Evolutionary conservation across 352 stramenopile species (phyloP).

Genomic region (Pythium guiyangense): DNA sequence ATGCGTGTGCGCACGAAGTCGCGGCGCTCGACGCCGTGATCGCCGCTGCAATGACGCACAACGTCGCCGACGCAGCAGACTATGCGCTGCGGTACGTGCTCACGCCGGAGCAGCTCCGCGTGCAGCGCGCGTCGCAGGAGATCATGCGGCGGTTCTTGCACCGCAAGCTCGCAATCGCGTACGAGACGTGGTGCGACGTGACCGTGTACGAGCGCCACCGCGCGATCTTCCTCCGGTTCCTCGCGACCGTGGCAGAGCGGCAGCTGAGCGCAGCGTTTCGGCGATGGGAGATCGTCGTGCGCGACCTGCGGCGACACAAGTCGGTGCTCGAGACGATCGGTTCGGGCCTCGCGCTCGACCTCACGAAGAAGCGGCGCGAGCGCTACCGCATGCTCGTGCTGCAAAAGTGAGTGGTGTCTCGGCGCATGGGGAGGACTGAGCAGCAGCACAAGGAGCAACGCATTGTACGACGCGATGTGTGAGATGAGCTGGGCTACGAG

Average conservation of each 20-base stretch:
- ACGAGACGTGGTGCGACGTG: slow-evolving; percentile 38
- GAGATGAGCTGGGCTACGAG: slow-evolving; percentile 1
- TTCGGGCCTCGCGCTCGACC: slow-evolving; percentile 48
- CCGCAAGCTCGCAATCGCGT: slow-evolving; percentile 30
- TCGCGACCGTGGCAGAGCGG: slow-evolving; percentile 33
- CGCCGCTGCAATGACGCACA: slow-evolving; percentile 30
- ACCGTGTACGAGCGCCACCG: slow-evolving; percentile 46
- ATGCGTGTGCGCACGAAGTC: slow-evolving; percentile 38
- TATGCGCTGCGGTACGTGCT: slow-evolving; percentile 66
- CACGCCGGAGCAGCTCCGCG: too few species aligned
- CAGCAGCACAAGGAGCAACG: background rate
- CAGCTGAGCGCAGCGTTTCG: too few species aligned
- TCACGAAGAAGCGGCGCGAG: slow-evolving; percentile 59
- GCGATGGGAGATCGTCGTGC: slow-evolving; percentile 41
- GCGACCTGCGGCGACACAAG: too few species aligned
- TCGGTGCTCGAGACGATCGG: slow-evolving; percentile 38
- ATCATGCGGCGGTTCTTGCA: slow-evolving; percentile 43
- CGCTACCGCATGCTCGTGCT: too few species aligned
- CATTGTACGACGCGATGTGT: slow-evolving; percentile 2
- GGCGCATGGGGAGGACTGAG: slow-evolving; percentile 28
- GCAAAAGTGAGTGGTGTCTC: too few species aligned
- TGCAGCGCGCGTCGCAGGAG: slow-evolving; percentile 41
- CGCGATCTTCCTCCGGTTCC: slow-evolving; percentile 35
- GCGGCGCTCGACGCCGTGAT: slow-evolving; percentile 31
- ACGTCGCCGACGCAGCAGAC: slow-evolving; percentile 50